A percentile compares a stretch with the other conserved stretches of the same genome.
These are phyloP conservation scores for Paxillus rubicundulus DNA, from an alignment of 768 basidiomycete genomes.

Conservation along the genomic window DNA sequence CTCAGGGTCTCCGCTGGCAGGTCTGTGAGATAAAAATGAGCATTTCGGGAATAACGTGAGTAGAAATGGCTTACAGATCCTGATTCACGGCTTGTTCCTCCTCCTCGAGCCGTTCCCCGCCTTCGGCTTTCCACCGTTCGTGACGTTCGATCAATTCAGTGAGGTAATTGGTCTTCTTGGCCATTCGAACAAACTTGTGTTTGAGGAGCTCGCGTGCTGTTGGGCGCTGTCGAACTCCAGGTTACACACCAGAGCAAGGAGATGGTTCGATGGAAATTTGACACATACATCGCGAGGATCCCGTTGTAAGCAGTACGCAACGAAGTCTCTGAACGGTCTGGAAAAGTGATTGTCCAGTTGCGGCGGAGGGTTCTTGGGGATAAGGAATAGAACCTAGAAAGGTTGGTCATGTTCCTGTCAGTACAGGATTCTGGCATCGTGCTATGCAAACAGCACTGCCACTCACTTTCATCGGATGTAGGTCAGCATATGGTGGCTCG, in stretches of 20 bases:
- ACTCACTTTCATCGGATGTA: conserved; percentile 97
- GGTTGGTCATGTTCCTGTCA: background rate
- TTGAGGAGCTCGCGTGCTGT: conserved; percentile 92
- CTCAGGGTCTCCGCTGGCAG: conserved; percentile 58
- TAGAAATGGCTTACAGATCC: conserved; percentile 53
- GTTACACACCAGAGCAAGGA: conserved; percentile 14
- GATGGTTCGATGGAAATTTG: background rate
- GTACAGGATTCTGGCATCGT: background rate
- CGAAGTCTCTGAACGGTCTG: conserved; percentile 91
- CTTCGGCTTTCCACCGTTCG: conserved; percentile 90
- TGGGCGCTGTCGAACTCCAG: conserved; percentile 61
- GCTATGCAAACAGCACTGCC: background rate
- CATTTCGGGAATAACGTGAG: background rate
- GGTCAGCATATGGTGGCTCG: conserved; percentile 96
- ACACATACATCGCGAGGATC: conserved; percentile 84
- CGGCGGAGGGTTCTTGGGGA: conserved; percentile 96
- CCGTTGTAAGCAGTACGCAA: conserved; percentile 86
- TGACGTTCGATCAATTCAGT: conserved; percentile 95
- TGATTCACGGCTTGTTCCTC: conserved; percentile 59
- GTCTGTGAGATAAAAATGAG: conserved; percentile 34
- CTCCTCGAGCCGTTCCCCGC: conserved; percentile 73
- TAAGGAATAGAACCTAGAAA: conserved; percentile 87
- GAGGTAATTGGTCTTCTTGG: conserved; percentile 91
- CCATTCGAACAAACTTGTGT: conserved; percentile 94
- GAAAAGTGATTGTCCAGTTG: conserved; percentile 88